phyloP scores from a whole-genome alignment of 805 yeast species.

The Starmerella sp. region DNA sequence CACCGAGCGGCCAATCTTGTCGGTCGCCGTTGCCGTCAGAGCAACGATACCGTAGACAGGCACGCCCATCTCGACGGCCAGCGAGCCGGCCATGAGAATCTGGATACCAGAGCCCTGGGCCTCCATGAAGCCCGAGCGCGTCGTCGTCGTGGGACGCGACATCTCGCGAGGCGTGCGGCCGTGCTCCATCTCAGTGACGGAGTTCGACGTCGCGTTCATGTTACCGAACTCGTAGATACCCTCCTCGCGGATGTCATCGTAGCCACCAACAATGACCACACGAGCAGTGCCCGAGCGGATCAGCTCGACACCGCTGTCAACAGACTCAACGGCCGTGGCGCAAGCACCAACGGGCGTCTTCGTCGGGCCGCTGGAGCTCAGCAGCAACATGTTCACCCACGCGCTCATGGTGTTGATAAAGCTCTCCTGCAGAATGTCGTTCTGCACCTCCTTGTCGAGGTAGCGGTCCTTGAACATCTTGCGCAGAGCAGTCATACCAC shows the following conservation, averaged over 20 bases:
- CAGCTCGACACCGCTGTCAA: conserved; percentile 91
- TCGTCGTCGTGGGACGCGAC: conserved; percentile 96
- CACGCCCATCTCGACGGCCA: conserved; percentile 96
- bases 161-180: conserved; percentile 98
- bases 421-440: conserved; percentile 94
- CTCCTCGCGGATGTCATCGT: conserved; percentile 98
- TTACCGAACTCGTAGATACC: conserved; percentile 96
- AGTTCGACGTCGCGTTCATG: conserved; percentile 96
- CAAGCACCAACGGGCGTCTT: conserved; percentile 99
- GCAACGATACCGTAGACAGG: conserved; percentile 96
- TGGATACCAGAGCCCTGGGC: conserved; percentile 99
- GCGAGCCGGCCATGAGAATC: conserved; percentile 86
- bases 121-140: conserved; percentile 98
- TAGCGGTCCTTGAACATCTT: conserved; percentile 97
- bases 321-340: conserved; percentile 97
- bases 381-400: conserved; percentile 96
- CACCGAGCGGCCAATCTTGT: conserved; percentile 95
- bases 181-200: conserved; percentile 74
- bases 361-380: conserved; percentile 96
- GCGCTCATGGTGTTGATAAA: conserved; percentile 99
- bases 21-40: conserved; percentile 91
- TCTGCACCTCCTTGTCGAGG: conserved; percentile 88
- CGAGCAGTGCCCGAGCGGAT: conserved; percentile 89
- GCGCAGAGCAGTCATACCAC: conserved; percentile 94
- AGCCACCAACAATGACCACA: conserved; percentile 96